Evolutionary conservation across 305 asterid species (phyloP), one percentile per base, ranked within the genome.

Genomic region (Solanum aculeatissimum): DNA sequence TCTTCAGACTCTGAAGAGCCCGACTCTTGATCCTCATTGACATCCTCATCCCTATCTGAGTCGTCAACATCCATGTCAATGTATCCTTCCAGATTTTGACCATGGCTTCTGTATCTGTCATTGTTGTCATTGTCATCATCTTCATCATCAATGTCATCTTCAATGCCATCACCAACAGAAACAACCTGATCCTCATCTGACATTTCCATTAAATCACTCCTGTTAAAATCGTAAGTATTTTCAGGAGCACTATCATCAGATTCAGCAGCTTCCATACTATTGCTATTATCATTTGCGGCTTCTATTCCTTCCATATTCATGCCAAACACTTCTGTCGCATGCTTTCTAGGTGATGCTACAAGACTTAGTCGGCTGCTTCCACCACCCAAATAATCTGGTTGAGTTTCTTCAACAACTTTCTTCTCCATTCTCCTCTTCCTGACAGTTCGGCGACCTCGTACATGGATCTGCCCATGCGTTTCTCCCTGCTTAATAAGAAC

Each of bases 381-480:
- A 32, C 83, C 89, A 27, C 85, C 88, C n/a, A 86, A 71, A 86
- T 87, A 82, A 32, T 88, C 94, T 13, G 81, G 88, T 55, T 83
- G 69, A 27, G 85, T 87, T 85, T 88, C 93, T 32, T 84, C 85
- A 25, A 82, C 87, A 4, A 83, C 69, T 70, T 88, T 90, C 86
- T 89, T 91, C 85, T 90, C 96, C 3, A 83, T 81, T 87, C 97
- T 95, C 88, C 98, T 92, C 87, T 83, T 91, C 85, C 98, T 85
- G 23, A 92, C 79, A 60, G 98, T 97, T 87, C 99, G 90, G 14
- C 89, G 95, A 69, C 99, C 99, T 4, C 97, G 93, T 18, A 91
- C 92, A 62, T 89, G 96, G 85, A 83, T 93, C 89, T 95, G 98
- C 66, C 92, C 97, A 21, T 91, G 89, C 53, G 92, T 86, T 42